phyloP scores from a whole-genome alignment of 371 early-diverging fungal species.

The Funneliformis caledonium region DNA sequence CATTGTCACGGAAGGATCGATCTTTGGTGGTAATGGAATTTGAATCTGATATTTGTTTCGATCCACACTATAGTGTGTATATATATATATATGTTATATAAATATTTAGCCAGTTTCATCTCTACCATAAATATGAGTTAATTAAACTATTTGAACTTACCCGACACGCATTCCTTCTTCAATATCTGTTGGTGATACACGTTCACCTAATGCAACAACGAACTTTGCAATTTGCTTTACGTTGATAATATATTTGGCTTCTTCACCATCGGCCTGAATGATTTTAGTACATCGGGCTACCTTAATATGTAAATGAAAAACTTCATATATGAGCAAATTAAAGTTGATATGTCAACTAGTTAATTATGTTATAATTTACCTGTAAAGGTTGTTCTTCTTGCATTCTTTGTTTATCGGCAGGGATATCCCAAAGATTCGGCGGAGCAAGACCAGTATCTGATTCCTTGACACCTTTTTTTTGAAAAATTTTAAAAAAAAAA shows the following conservation, averaged over 20 bases:
- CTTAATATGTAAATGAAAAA: slow-evolving; percentile 44
- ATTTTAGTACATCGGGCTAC: slow-evolving; percentile 98
- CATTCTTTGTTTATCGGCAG: slow-evolving; percentile 97
- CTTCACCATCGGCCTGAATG: slow-evolving; percentile 72
- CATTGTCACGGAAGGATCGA: slow-evolving; percentile 99
- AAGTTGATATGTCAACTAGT: slow-evolving; percentile 35
- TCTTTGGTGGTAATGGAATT: slow-evolving; percentile 99
- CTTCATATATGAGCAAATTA: background rate
- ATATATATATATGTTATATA: too few species aligned
- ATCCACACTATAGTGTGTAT: slow-evolving; percentile 78
- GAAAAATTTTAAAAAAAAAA: background rate
- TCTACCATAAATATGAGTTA: background rate
- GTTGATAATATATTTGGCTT: slow-evolving; percentile 97
- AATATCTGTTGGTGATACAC: slow-evolving; percentile 97
- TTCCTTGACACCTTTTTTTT: slow-evolving; percentile 92
- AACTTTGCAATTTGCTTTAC: slow-evolving; percentile 99
- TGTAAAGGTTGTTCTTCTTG: slow-evolving; percentile 97
- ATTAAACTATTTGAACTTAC: slow-evolving; percentile 50
- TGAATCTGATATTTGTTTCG: slow-evolving; percentile 99
- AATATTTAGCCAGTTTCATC: background rate
- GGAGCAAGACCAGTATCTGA: slow-evolving; percentile 99
- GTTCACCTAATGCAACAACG: slow-evolving; percentile 97
- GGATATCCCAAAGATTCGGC: slow-evolving; percentile 99
- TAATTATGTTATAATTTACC: slow-evolving; percentile 49
- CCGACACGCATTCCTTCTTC: slow-evolving; percentile 99